Evolutionary conservation across 805 yeast species (phyloP), one percentile per base, ranked within the genome.

Genomic region (Candida corydali): DNA sequence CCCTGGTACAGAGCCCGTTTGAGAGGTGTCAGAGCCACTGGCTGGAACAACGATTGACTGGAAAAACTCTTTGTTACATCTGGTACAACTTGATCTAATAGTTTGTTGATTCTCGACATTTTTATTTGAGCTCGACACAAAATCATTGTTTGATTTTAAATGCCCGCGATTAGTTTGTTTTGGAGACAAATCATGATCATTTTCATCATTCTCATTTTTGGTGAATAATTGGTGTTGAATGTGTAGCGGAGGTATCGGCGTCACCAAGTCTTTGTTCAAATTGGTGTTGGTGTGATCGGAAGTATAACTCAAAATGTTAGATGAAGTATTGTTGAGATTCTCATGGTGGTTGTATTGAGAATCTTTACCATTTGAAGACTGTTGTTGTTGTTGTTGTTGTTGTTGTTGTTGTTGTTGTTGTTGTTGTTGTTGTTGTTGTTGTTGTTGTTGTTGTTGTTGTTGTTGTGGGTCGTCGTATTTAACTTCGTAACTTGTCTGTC

Each of bases 1-100:
- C 47, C 50, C 66, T 34, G 55, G 63, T 46, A 36, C 62, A 52
- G 43, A 61, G 51, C 57, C 57, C 37, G 46, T 39, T 18, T 46
- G 49, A 12, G 51, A 50, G 9, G 47, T 44, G 10, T 42, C 46
- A 24, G 32, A 43, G 17, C 49, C 34, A 23, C 51, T 56, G 17
- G 26, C 34, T 4, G 70, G 67, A 29, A 59, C 52, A 16, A 60
- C 53, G 17, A 65, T 50, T 3, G 60, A 62, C 42, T 70, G 75
- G n/a, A 68, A 66, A 50, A 79, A 80, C 8, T 62, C 69, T 46
- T 78, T 79, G 50, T 78, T 78, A 49, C 86, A 80, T 36, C 86
- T 54, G 2, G 78, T 63, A 44, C 86, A 80, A 16, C 50, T 50
- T 6, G 59, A 42, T 47, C 63, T 51, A 42, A 52, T 54, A 55